Percentiles rank a stretch among this genome's conserved stretches.
Conservation (phyloP, 108 stramenopile genomes). For the Stephanodiscus minutulus region DNA sequence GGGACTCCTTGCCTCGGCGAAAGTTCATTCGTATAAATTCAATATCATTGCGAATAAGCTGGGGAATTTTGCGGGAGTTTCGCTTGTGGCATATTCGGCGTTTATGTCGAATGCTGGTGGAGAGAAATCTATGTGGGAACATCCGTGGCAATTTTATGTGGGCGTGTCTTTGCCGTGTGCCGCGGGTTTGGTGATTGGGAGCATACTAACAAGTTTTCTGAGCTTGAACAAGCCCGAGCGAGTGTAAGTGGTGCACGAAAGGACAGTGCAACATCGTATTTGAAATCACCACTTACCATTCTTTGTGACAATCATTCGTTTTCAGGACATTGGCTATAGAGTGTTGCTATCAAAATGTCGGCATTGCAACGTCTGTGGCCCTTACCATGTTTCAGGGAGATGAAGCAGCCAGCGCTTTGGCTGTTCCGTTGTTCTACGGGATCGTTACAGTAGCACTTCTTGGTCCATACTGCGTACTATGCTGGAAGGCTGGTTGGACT, state of each 20-base stretch:
- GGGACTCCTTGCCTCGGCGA: conserved; percentile 64
- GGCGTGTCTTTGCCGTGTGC: conserved; percentile 70
- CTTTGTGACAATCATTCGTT: neutral
- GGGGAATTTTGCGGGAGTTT: conserved; percentile 73
- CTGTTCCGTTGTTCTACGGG: conserved; percentile 83
- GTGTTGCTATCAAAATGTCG: conserved; percentile 88
- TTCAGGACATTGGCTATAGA: conserved; percentile 72
- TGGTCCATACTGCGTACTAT: conserved; percentile 66
- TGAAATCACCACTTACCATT: conserved; percentile 1
- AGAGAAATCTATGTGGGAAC: conserved; percentile 71
- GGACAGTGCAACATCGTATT: neutral
- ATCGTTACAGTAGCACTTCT: conserved; percentile 69
- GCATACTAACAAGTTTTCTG: conserved; percentile 53
- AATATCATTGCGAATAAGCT: conserved; percentile 67
- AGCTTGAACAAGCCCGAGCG: conserved; percentile 69
- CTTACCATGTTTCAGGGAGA: conserved; percentile 76
- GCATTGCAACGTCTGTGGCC: conserved; percentile 84
- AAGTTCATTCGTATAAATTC: conserved; percentile 56
- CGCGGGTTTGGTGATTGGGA: conserved; percentile 62
- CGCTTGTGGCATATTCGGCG: conserved; percentile 67
- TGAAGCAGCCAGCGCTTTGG: conserved; percentile 68
- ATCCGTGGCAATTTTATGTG: conserved; percentile 78
- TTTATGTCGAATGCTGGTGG: conserved; percentile 64
- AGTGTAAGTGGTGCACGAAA: conserved; percentile 46
- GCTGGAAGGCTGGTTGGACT: conserved; percentile 81